These are phyloP conservation scores for Monosporozyma aerobia DNA, from an alignment of 805 yeast genomes.

Conservation along the genomic window DNA sequence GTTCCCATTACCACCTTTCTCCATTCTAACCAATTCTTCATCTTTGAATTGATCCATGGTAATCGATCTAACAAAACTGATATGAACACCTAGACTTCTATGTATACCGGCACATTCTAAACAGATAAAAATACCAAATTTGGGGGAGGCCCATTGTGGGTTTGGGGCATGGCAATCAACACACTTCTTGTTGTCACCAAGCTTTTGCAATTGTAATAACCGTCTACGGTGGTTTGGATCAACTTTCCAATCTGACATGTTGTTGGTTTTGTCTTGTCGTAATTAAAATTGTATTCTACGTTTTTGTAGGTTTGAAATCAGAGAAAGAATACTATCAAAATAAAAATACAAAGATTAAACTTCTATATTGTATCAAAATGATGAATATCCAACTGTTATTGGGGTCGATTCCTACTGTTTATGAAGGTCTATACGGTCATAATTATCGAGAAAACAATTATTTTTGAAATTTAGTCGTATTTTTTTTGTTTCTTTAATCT, in stretches of 20 bases:
- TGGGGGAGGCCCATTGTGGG: slow-evolving; percentile 99
- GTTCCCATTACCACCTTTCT: slow-evolving; percentile 81
- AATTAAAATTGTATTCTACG: neutral
- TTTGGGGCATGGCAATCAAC: slow-evolving; percentile 92
- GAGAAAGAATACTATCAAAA: neutral
- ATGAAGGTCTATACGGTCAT: neutral
- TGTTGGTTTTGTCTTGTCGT: slow-evolving; percentile 6
- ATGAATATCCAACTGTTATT: neutral
- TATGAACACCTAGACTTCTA: slow-evolving; percentile 91
- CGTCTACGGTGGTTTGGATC: slow-evolving; percentile 89
- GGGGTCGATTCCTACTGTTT: neutral
- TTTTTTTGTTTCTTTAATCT: neutral
- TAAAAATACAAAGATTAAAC: neutral
- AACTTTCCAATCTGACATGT: slow-evolving; percentile 66
- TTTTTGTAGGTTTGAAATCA: neutral
- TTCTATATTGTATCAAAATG: neutral
- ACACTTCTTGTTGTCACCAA: slow-evolving; percentile 77
- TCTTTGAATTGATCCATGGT: slow-evolving; percentile 98
- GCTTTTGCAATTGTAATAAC: slow-evolving; percentile 65
- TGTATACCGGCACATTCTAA: slow-evolving; percentile 97
- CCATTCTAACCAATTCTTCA: slow-evolving; percentile 86
- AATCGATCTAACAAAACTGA: slow-evolving; percentile 90
- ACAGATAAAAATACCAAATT: slow-evolving; percentile 94
- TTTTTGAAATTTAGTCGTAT: neutral
- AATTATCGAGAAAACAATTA: neutral